Conservation (phyloP, 768 basidiomycete species). For the Lyophyllum atratum region DNA sequence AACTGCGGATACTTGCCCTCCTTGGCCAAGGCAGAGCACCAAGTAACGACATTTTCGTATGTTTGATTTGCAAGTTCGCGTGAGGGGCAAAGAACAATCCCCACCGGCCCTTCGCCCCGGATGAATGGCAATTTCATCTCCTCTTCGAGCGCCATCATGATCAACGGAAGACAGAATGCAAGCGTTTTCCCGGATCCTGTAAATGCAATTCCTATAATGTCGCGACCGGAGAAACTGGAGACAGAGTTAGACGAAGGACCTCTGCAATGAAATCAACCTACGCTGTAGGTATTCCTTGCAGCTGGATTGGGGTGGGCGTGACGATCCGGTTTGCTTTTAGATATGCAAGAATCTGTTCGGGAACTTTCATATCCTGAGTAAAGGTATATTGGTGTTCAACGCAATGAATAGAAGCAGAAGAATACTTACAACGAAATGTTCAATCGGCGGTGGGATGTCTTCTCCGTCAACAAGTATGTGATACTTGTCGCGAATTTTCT, state of each 20-base stretch:
- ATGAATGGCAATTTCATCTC: constrained; percentile 88
- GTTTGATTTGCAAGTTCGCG: constrained; percentile 97
- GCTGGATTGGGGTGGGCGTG: constrained; percentile 91
- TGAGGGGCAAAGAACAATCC: constrained; percentile 93
- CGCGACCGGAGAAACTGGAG: constrained; percentile 86
- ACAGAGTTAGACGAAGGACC: constrained; percentile 17
- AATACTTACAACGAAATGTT: constrained; percentile 69
- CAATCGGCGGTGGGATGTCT: constrained; percentile 90
- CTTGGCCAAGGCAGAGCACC: constrained; percentile 81
- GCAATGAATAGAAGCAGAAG: constrained; percentile 9
- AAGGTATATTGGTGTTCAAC: neutral
- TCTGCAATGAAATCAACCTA: constrained; percentile 38
- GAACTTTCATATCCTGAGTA: constrained; percentile 96
- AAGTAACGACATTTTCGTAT: constrained; percentile 88
- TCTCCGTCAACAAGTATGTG: constrained; percentile 97
- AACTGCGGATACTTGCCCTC: constrained; percentile 83
- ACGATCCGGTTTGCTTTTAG: constrained; percentile 85
- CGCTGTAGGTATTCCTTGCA: constrained; percentile 97
- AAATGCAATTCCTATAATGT: constrained; percentile 98
- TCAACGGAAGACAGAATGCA: constrained; percentile 96
- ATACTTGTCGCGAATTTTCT: constrained; percentile 80
- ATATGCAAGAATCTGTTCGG: constrained; percentile 77
- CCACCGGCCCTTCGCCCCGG: constrained; percentile 96
- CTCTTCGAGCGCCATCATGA: constrained; percentile 95
- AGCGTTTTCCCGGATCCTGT: constrained; percentile 99